Base-by-base conservation (phyloP, 2,329 filamentous ascomycete species). In the Blastomyces gilchristii region DNA sequence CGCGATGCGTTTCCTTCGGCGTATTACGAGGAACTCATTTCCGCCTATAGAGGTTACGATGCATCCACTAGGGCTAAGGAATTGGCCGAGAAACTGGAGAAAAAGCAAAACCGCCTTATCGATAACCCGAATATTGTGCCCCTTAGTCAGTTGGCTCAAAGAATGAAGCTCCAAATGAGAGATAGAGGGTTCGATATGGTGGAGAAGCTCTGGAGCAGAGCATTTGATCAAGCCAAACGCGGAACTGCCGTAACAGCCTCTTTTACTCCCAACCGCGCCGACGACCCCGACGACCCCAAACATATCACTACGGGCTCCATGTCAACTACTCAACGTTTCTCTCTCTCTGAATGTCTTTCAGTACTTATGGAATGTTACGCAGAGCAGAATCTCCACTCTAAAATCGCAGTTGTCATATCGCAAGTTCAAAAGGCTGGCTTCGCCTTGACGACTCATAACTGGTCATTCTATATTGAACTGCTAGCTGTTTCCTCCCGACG, bases 401-500 rank as follows among this genome's bases (percentile, higher is more conserved):
- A 78, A 25, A 76, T 90, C 14, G 71, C 79, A 5, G 64, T 76
- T 8, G 75, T 83, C 18, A 73, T 91, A 37, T 73, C 79, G 28
- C 74, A 81, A n/a, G 78, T 92, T 12, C 78, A 84, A 9, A 71
- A 73, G 1, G 80, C 82, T 50, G 93, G 92, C 12, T 97, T 93
- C 77, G 77, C 79, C 37, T 75, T 97, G 63, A 87, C 90, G 70
- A 87, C 84, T 71, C 82, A 82, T 69, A 91, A 90, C 68, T 96
- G 91, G 91, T 94, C 96, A 72, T 80, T 83, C 60, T 86, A 89
- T 67, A 82, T 96, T 62, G 84, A 88, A 69, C 75, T 81, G 60
- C 83, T 97, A 37, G 84, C 85, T 31, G 77, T 80, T 16, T 79
- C 85, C 62, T 81, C 82, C 56, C 80, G 82, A 56, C 82, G 83